These are phyloP conservation scores for Moricandia moricandioides DNA, from an alignment of 345 rosid genomes.

Conservation along the genomic window DNA sequence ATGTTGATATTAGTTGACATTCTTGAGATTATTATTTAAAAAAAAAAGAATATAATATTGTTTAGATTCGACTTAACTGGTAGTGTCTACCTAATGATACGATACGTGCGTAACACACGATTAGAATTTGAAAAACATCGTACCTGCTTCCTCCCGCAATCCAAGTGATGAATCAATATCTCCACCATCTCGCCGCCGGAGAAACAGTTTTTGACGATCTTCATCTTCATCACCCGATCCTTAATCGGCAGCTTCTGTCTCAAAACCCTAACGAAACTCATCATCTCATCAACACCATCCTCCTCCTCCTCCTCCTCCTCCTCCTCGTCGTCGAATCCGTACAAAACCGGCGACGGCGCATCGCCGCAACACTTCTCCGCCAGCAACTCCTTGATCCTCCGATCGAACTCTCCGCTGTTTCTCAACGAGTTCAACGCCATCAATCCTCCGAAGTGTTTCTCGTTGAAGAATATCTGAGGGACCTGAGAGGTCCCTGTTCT, in stretches of 20 bases:
- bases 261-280: conserved; percentile 48
- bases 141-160: conserved; percentile 79
- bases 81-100: not conserved
- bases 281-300: conserved; percentile 45
- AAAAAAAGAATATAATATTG: not conserved
- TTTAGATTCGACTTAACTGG: not conserved
- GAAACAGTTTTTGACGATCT: conserved; percentile 81
- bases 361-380: conserved; percentile 47
- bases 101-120: conserved; percentile 21
- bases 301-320: not conserved
- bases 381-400: conserved; percentile 55
- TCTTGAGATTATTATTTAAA: not conserved
- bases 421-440: conserved; percentile 75
- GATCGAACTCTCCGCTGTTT: conserved; percentile 62
- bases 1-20: not conserved
- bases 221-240: conserved; percentile 86
- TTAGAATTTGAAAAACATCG: not conserved
- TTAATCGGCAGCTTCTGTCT: conserved; percentile 72
- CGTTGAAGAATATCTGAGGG: conserved; percentile 89
- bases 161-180: conserved; percentile 56
- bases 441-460: conserved; percentile 72
- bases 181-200: conserved; percentile 76
- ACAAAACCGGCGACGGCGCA: conserved; percentile 57
- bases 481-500: conserved; percentile 64
- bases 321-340: conserved; percentile 55